phyloP scores from a whole-genome alignment of 2,329 filamentous ascomycete species.

The Xylaria sp. region DNA sequence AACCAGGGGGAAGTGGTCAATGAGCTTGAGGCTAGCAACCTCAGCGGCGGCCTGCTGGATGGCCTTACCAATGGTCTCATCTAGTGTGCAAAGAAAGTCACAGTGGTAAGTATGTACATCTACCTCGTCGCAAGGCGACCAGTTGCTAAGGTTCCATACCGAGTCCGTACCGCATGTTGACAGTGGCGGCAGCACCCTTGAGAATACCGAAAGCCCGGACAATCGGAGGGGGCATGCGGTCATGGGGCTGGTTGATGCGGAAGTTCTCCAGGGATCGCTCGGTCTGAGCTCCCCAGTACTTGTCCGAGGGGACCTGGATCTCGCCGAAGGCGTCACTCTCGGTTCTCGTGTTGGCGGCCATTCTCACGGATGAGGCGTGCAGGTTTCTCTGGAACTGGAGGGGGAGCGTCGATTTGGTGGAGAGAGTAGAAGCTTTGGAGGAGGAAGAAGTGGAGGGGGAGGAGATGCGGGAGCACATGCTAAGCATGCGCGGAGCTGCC shows the following conservation, averaged over 20 bases:
- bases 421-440: constrained; percentile 18
- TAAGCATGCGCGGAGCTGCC: constrained; percentile 30
- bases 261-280: constrained; percentile 96
- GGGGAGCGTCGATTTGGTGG: constrained; percentile 22
- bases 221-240: constrained; percentile 93
- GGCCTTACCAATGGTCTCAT: constrained; percentile 83
- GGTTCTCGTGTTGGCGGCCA: constrained; percentile 60
- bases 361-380: constrained; percentile 44
- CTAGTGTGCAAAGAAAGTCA: constrained; percentile 40
- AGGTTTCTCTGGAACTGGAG: constrained; percentile 35
- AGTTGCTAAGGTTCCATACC: constrained; percentile 43
- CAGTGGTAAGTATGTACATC: constrained; percentile 24
- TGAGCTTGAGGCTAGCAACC: constrained; percentile 86
- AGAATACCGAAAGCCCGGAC: constrained; percentile 92
- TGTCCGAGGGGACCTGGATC: constrained; percentile 83
- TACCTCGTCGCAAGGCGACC: constrained; percentile 18
- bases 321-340: constrained; percentile 98
- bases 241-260: constrained; percentile 98
- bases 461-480: constrained; percentile 33
- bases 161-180: constrained; percentile 93
- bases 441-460: constrained; percentile 18
- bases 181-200: constrained; percentile 91
- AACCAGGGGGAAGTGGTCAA: constrained; percentile 96
- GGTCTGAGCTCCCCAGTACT: constrained; percentile 98
- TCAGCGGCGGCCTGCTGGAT: constrained; percentile 93